Evolutionary conservation across 371 early-diverging fungal genomes (phyloP).

Genomic region (Coelomomyces lativittatus): DNA sequence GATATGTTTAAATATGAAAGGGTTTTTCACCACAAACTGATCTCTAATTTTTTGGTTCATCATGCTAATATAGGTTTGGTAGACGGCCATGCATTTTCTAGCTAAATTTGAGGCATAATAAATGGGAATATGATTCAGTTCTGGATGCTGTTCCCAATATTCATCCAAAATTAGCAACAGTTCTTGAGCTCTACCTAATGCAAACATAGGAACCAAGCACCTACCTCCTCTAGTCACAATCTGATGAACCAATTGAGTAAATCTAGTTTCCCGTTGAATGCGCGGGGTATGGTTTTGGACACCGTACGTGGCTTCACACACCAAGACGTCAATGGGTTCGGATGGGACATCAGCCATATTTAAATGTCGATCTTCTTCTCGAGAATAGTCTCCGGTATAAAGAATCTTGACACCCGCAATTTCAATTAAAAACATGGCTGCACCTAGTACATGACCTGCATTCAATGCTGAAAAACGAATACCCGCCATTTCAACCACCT

Average conservation of each 20-base stretch:
- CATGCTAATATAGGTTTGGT: slow-evolving; percentile 98
- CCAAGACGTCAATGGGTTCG: slow-evolving; percentile 75
- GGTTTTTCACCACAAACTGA: slow-evolving; percentile 81
- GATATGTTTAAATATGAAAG: slow-evolving; percentile 96
- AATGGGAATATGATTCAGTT: slow-evolving; percentile 87
- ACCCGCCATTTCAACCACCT: slow-evolving; percentile 87
- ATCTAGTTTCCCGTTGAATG: slow-evolving; percentile 82
- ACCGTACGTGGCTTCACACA: slow-evolving; percentile 98
- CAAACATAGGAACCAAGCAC: slow-evolving; percentile 97
- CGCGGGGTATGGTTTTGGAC: slow-evolving; percentile 95
- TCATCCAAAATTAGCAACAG: slow-evolving; percentile 96
- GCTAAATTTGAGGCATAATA: slow-evolving; percentile 96
- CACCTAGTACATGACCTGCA: slow-evolving; percentile 99
- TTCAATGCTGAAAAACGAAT: slow-evolving; percentile 92
- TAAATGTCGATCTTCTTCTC: slow-evolving; percentile 99
- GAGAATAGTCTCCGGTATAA: slow-evolving; percentile 99
- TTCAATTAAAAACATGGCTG: slow-evolving; percentile 98
- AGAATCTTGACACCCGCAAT: slow-evolving; percentile 89
- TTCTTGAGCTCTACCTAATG: slow-evolving; percentile 98
- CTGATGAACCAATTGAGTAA: slow-evolving; percentile 71
- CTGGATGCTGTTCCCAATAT: slow-evolving; percentile 92
- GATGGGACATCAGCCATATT: slow-evolving; percentile 94
- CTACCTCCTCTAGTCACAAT: slow-evolving; percentile 92
- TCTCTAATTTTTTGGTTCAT: slow-evolving; percentile 95
- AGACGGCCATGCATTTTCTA: slow-evolving; percentile 95